These are phyloP conservation scores for Mitragyna speciosa DNA, from an alignment of 257 asterid species.

Conservation along the genomic window DNA sequence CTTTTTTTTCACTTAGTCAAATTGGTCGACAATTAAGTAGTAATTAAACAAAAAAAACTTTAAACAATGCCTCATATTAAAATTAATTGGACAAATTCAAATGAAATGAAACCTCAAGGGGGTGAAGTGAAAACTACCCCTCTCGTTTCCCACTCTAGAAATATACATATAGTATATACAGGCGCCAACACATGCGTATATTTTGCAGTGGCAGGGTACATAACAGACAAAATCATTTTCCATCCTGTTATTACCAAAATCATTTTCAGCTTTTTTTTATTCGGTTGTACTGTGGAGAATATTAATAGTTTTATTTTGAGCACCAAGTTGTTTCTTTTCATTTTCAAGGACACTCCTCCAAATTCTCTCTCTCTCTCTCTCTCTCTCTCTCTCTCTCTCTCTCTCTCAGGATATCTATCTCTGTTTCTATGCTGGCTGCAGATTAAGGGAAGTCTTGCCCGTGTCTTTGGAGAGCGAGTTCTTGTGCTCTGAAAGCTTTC, in stretches of 20 bases:
- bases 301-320: not conserved
- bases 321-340: not conserved
- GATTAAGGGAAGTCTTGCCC: not conserved
- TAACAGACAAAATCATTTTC: not conserved
- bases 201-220: too few species aligned
- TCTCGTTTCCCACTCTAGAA: not conserved
- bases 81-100: not conserved
- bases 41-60: too few species aligned
- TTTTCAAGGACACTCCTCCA: not conserved
- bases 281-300: not conserved
- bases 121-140: not conserved
- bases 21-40: too few species aligned
- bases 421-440: not conserved
- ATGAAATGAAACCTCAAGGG: not conserved
- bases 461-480: not conserved
- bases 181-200: too few species aligned
- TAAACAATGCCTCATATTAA: not conserved
- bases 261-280: not conserved
- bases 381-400: not conserved
- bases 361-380: not conserved
- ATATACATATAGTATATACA: not conserved
- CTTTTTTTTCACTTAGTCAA: too few species aligned
- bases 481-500: conserved; percentile 1
- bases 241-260: not conserved
- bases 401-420: not conserved